phyloP scores from a whole-genome alignment of 345 rosid genomes.

The Dovyalis caffra region DNA sequence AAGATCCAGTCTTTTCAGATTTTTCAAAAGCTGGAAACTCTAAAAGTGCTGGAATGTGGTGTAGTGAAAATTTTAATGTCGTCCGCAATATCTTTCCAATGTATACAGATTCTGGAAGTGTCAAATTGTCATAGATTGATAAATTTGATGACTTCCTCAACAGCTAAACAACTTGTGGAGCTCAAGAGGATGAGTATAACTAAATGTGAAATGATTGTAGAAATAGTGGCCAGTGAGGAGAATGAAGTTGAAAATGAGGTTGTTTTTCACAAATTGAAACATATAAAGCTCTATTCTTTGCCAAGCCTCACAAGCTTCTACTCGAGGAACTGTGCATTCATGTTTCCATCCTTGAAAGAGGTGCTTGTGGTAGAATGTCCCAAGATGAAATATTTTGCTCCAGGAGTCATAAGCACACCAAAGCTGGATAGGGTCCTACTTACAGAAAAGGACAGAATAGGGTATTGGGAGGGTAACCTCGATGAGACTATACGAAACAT shows the following conservation, averaged over 20 bases:
- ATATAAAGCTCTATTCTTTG: not conserved
- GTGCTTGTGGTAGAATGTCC: conserved; percentile 14
- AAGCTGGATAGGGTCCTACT: not conserved
- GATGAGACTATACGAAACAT: not conserved
- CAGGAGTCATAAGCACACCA: conserved; percentile 18
- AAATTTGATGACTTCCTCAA: not conserved
- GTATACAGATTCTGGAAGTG: not conserved
- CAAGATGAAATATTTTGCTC: conserved; percentile 12
- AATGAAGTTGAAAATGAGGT: not conserved
- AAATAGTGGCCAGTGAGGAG: not conserved
- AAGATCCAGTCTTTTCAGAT: not conserved
- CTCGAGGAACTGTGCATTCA: not conserved
- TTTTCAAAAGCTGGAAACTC: not conserved
- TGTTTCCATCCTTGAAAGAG: conserved; percentile 6
- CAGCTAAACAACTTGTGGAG: not conserved
- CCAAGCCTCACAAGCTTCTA: conserved; percentile 9
- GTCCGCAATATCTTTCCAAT: not conserved
- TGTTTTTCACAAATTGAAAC: conserved; percentile 12
- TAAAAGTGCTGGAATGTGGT: not conserved
- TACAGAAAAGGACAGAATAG: not conserved
- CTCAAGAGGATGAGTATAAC: not conserved
- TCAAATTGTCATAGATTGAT: not conserved
- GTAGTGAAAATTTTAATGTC: not conserved
- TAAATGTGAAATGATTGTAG: not conserved
- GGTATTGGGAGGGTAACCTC: not conserved